A percentile compares a stretch with the other conserved stretches of the same genome.
phyloP scores from a whole-genome alignment of 768 basidiomycete species.

The Trametes villosa region DNA sequence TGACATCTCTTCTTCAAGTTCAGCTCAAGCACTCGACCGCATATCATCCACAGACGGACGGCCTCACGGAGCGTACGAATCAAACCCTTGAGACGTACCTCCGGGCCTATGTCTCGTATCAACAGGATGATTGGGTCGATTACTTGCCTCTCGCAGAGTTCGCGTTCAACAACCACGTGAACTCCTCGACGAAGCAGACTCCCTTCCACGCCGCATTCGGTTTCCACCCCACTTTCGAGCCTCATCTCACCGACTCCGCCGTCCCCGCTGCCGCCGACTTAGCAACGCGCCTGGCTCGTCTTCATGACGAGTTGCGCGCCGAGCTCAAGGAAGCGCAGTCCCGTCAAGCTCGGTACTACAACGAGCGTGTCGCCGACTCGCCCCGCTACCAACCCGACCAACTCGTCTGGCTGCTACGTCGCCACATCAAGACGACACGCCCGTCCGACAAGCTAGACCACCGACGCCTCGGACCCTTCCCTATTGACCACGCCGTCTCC shows the following conservation, averaged over 20 bases:
- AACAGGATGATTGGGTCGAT: conserved; percentile 49
- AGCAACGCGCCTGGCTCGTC: conserved; percentile 32
- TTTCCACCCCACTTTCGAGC: conserved; percentile 31
- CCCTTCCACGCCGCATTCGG: conserved; percentile 15
- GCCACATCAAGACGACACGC: conserved; percentile 46
- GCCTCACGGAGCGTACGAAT: conserved; percentile 43
- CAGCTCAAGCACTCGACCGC: conserved; percentile 38
- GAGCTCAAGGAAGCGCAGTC: conserved; percentile 39
- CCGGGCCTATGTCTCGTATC: conserved; percentile 38
- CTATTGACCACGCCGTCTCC: neutral
- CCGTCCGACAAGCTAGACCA: conserved; percentile 44
- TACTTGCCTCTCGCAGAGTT: conserved; percentile 47
- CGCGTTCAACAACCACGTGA: conserved; percentile 42
- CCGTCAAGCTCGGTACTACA: conserved; percentile 34
- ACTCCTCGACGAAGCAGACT: conserved; percentile 34
- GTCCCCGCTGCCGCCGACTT: conserved; percentile 40
- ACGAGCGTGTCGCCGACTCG: conserved; percentile 30
- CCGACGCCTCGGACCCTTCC: neutral
- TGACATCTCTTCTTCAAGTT: conserved; percentile 11
- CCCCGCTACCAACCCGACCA: conserved; percentile 39
- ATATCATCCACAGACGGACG: conserved; percentile 50
- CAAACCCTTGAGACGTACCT: conserved; percentile 45
- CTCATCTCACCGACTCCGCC: conserved; percentile 34
- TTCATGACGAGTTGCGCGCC: conserved; percentile 40
- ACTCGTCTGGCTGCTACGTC: conserved; percentile 42